Base-by-base conservation (phyloP, 768 basidiomycete genomes). In the Dentipellis sp. region DNA sequence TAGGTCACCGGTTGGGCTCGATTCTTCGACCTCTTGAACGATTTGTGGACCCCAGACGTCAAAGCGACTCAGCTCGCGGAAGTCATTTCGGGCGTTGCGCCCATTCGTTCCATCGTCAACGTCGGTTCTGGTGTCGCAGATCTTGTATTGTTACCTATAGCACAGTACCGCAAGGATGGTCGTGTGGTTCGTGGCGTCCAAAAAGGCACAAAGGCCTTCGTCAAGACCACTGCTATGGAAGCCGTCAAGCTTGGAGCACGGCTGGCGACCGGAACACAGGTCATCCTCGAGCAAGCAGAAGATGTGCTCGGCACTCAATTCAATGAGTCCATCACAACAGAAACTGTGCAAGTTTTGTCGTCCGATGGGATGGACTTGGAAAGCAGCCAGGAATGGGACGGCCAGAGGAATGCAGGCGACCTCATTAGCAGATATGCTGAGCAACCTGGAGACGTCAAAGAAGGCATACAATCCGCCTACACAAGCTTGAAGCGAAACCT, bases 31-130 rank as follows among this genome's bases (percentile, higher is more conserved):
- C 79, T 90, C 46, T 74, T 99, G n/a, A 97, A 98, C 63, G 95
- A 98, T 65, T 74, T 98, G 22, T 99, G 97, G 97, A 97, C 97
- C 0, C 97, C 97, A 4, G 97, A 99, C 68, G 97, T 99, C 53
- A 98, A 97, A 69, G 94, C 97, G 11, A 97, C 97, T 9, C 97
- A 99, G 66, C 80, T 99, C 10, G 91, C 91, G 14, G 95, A 98
- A 60, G 91, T 99, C 51, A 90, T 99, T 53, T 94, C 94, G 21
- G 97, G 97, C 6, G 93, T 98, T 2, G 81, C 94, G 10, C 97
- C 97, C 1, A 94, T 99, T 59, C 88, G 94, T 16, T 97, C 94
- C 0, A 79, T 97, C 59, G 95, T 99, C 63, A 97, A 98, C 60
- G 94, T 98, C 53, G 97, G 97, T 11, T 92, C 93, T 16, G 97